Base-by-base conservation (phyloP, 2,329 filamentous ascomycete genomes). In the Whalleya microplaca region DNA sequence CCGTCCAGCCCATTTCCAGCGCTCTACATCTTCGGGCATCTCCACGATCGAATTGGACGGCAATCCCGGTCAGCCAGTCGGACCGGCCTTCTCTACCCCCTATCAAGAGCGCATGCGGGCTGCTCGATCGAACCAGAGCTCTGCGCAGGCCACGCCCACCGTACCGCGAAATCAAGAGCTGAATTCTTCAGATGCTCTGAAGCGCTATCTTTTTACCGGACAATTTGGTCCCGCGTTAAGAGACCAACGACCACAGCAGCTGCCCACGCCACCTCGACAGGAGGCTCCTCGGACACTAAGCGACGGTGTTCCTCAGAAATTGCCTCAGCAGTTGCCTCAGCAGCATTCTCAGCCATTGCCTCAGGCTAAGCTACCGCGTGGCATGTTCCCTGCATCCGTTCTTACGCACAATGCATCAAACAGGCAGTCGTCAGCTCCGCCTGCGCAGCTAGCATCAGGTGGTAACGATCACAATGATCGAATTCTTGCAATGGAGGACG, bases 41-140 rank as follows among this genome's bases (percentile, higher is more conserved):
- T 90, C 92, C 57, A 72, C 85, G 7, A 81, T 86, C 59, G 91
- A 96, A 68, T 76, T 92, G 45, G 86, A 91, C 61, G 82, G 82
- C 21, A 81, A 79, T 18, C 78, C 80, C 19, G 78, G 78, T 43
- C 79, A 76, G 45, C 76, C 79, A 27, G 82, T 86, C 63, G 88
- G 82, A 2, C 86, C 86, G 23, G 82, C 88, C 1, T 90, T 91
- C 70, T 87, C 88, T 3, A 88, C 87, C 0, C 84, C 85, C 0
- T 88, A 85, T 63, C 75, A 82, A 5, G 83, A 87, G 57, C 81
- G 85, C 43, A 86, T 88, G 56, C 80, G 78, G 54, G 84, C 84
- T 50, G 82, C 80, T 20, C 79, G 78, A 18, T 71, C 74, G 10
- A 68, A 52, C 42, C 70, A 63, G 18, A 57, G 27, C 27, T 62